These are phyloP conservation scores for Collybia sp. DNA, from an alignment of 768 basidiomycete species.

Conservation along the genomic window DNA sequence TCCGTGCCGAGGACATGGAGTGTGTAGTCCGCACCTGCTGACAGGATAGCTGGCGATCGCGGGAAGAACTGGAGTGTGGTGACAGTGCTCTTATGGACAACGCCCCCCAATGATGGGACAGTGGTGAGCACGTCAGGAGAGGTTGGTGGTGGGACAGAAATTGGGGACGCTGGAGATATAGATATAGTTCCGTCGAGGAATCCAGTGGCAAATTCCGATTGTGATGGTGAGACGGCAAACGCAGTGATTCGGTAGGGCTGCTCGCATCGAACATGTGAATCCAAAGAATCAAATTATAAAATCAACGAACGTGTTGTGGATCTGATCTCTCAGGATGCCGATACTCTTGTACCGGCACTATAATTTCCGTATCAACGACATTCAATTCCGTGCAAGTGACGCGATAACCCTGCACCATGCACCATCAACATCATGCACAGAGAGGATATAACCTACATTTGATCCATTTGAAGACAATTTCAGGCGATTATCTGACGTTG, in stretches of 20 bases:
- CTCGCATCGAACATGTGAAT: slow-evolving; percentile 1
- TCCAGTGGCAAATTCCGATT: slow-evolving; percentile 53
- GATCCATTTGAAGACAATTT: no score
- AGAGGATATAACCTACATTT: no score
- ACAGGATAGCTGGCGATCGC: slow-evolving; percentile 66
- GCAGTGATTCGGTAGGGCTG: slow-evolving; percentile 57
- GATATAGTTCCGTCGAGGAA: slow-evolving; percentile 56
- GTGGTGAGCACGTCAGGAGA: slow-evolving; percentile 26
- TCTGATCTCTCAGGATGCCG: slow-evolving; percentile 39
- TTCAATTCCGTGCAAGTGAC: no score
- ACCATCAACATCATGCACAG: no score
- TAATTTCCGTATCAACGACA: slow-evolving; percentile 15
- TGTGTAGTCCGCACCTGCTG: slow-evolving; percentile 63
- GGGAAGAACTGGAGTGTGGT: slow-evolving; percentile 63
- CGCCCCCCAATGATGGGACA: slow-evolving; percentile 13
- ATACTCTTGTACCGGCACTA: slow-evolving; percentile 49
- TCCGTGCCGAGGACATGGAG: slow-evolving; percentile 64
- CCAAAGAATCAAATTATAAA: neutral
- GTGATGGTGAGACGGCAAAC: slow-evolving; percentile 59
- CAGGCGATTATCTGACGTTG: slow-evolving; percentile 13
- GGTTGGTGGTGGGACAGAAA: slow-evolving; percentile 18
- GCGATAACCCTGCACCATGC: no score
- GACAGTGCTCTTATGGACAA: slow-evolving; percentile 45
- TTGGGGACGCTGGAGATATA: slow-evolving; percentile 35
- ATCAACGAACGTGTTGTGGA: slow-evolving; percentile 29